Conservation (phyloP, 306 rosid species). For the Macrotyloma uniflorum region DNA sequence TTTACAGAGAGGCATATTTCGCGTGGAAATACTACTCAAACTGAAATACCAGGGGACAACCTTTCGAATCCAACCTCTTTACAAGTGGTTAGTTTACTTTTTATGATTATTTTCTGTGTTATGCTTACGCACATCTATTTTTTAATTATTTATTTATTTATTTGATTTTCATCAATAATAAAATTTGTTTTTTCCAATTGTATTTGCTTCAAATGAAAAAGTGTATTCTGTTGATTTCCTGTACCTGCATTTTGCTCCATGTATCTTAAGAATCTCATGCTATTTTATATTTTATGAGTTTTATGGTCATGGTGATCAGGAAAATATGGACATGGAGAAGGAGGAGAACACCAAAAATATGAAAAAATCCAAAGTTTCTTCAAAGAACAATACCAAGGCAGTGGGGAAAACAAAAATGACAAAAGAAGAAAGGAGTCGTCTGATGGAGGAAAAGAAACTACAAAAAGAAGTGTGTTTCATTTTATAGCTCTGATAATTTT, state of each 20-base stretch:
- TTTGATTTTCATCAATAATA: neutral
- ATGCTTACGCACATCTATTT: neutral
- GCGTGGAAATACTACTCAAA: conserved; percentile 46
- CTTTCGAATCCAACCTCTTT: conserved; percentile 43
- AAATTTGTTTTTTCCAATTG: neutral
- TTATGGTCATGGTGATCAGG: conserved; percentile 43
- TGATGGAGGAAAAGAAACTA: conserved; percentile 82
- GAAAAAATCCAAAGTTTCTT: conserved; percentile 44
- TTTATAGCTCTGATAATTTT: conserved; percentile 25
- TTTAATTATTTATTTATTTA: neutral
- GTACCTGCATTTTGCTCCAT: neutral
- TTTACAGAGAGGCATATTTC: conserved; percentile 28
- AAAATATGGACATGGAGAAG: conserved; percentile 50
- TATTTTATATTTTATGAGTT: conserved; percentile 42
- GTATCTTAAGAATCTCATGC: neutral
- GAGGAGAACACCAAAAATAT: conserved; percentile 39
- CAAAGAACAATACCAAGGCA: conserved; percentile 43
- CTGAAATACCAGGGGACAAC: conserved; percentile 36
- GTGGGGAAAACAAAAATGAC: conserved; percentile 61
- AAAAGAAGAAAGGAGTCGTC: conserved; percentile 69
- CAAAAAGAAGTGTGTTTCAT: conserved; percentile 65
- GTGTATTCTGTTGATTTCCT: neutral
- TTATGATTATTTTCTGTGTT: conserved; percentile 38
- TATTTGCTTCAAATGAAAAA: conserved; percentile 12
- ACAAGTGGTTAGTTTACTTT: conserved; percentile 49